Percentiles rank a stretch among this genome's conserved stretches.
Evolutionary conservation across 345 rosid genomes (phyloP).

Genomic region (Punica granatum): DNA sequence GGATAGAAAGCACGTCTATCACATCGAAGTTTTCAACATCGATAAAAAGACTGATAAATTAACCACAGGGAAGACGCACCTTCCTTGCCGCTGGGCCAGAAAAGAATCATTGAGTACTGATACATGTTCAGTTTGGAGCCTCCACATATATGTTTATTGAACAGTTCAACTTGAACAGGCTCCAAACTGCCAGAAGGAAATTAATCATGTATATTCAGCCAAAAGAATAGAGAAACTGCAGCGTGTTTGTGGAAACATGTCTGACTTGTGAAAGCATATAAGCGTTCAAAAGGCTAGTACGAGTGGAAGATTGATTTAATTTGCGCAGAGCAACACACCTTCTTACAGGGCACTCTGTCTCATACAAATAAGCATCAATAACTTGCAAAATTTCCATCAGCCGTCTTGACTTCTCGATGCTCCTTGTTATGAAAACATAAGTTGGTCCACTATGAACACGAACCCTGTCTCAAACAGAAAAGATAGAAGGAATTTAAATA

Average conservation of each 20-base stretch:
- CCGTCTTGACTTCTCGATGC: conserved; percentile 55
- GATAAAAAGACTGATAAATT: not conserved
- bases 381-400: conserved; percentile 48
- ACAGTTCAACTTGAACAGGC: conserved; percentile 68
- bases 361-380: conserved; percentile 28
- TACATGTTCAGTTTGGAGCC: conserved; percentile 55
- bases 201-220: conserved; percentile 30
- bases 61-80: conserved; percentile 31
- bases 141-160: conserved; percentile 70
- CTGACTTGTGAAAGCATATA: not conserved
- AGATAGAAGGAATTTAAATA: conserved; percentile 3
- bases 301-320: not conserved
- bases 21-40: not conserved
- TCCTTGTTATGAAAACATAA: conserved; percentile 60
- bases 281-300: not conserved
- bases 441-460: conserved; percentile 37
- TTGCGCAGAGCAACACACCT: conserved; percentile 41
- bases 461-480: conserved; percentile 34
- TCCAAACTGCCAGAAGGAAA: conserved; percentile 70
- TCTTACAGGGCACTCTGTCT: conserved; percentile 34
- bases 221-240: conserved; percentile 7
- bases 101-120: conserved; percentile 65
- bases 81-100: conserved; percentile 36
- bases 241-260: not conserved
- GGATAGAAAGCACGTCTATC: not conserved